phyloP scores from a whole-genome alignment of 768 basidiomycete species.

The Leucocoprinus sp. region DNA sequence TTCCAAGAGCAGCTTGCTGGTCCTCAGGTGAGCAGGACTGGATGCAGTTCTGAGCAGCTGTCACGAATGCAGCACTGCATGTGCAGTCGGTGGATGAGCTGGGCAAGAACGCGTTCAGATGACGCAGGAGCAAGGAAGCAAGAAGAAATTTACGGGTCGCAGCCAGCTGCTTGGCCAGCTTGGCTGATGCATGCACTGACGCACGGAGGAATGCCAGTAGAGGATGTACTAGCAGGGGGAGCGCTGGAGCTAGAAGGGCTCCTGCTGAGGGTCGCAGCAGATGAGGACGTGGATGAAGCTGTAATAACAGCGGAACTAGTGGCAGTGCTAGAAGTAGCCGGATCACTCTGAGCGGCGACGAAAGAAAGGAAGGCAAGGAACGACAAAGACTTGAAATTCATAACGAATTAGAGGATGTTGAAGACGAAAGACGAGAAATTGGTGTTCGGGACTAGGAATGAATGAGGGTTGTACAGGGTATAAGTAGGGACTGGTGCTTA shows the following conservation, averaged over 20 bases:
- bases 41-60: background rate
- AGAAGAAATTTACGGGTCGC: conserved; percentile 1
- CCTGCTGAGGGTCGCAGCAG: no score
- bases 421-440: background rate
- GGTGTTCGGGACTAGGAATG: background rate
- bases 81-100: background rate
- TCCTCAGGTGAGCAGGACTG: background rate
- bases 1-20: background rate
- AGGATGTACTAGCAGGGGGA: background rate
- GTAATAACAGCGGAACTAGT: background rate
- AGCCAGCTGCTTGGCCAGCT: background rate
- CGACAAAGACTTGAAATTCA: conserved; percentile 8
- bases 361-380: conserved; percentile 3
- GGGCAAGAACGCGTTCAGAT: background rate
- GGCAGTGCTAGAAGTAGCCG: background rate
- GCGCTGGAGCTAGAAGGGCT: background rate
- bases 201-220: background rate
- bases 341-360: conserved; percentile 1
- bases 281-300: background rate
- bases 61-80: background rate
- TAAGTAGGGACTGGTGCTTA: conserved; percentile 6
- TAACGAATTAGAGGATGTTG: background rate
- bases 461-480: background rate
- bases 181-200: background rate
- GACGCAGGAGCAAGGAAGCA: background rate